A percentile compares a stretch with the other conserved stretches of the same genome.
phyloP scores from a whole-genome alignment of 1,284 basidiomycete species.

The Ustilago vetiveriae region DNA sequence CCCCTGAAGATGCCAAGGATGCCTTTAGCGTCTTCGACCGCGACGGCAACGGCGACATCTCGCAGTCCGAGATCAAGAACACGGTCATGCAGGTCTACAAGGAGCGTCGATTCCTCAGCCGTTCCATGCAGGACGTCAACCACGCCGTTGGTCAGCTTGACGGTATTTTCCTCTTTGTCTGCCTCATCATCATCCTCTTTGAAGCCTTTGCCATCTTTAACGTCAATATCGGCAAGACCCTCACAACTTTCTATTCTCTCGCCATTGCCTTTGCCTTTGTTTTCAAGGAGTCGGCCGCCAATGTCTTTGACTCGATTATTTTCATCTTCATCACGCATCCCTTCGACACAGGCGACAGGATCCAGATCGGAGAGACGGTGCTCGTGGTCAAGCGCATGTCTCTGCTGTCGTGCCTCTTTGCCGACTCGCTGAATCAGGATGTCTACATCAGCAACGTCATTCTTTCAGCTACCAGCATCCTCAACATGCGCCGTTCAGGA shows the following conservation, averaged over 20 bases:
- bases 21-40: conserved; percentile 77
- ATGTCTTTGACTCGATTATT: conserved; percentile 65
- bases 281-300: conserved; percentile 64
- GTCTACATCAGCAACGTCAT: conserved; percentile 62
- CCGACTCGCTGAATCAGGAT: conserved; percentile 57
- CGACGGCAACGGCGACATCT: conserved; percentile 81
- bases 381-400: conserved; percentile 62
- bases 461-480: conserved; percentile 53
- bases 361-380: conserved; percentile 48
- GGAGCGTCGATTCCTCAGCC: conserved; percentile 60
- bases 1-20: conserved; percentile 72
- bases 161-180: conserved; percentile 50
- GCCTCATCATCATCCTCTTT: conserved; percentile 58
- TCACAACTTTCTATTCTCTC: conserved; percentile 64
- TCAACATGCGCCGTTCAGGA: conserved; percentile 60
- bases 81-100: conserved; percentile 71
- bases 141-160: conserved; percentile 62
- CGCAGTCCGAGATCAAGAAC: conserved; percentile 79
- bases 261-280: conserved; percentile 64
- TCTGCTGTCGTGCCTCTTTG: conserved; percentile 59
- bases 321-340: conserved; percentile 65
- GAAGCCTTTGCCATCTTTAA: conserved; percentile 65
- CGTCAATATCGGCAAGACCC: conserved; percentile 56
- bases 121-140: conserved; percentile 63
- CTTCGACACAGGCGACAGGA: conserved; percentile 63